phyloP scores from a whole-genome alignment of 768 basidiomycete genomes.

The Rhizopogon sp. region DNA sequence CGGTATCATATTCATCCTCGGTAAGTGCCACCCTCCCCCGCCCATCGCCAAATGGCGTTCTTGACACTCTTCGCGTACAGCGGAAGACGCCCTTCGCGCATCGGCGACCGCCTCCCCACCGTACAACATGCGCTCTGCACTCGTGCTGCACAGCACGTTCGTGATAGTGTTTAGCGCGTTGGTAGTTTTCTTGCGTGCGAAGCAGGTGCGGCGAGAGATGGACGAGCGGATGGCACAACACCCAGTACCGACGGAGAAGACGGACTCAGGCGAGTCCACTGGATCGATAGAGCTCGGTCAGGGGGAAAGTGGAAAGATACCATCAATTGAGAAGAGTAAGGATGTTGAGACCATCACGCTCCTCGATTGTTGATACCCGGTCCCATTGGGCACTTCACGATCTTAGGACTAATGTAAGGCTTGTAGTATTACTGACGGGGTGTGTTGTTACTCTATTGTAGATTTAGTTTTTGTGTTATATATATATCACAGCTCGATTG shows the following conservation, averaged over 20 bases:
- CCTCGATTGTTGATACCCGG: neutral
- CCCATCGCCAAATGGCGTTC: neutral
- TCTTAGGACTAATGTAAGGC: neutral
- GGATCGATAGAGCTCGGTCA: neutral
- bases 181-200: conserved; percentile 52
- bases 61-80: conserved; percentile 28
- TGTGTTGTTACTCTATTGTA: no score
- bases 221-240: conserved; percentile 49
- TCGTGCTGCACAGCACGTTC: conserved; percentile 62
- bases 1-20: conserved; percentile 55
- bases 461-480: no score
- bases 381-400: neutral
- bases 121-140: conserved; percentile 61
- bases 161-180: conserved; percentile 33
- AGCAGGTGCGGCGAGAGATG: conserved; percentile 54
- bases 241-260: neutral
- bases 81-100: conserved; percentile 64
- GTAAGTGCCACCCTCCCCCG: conserved; percentile 31
- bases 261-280: neutral
- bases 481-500: no score
- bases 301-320: conserved; percentile 18
- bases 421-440: no score
- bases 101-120: conserved; percentile 59
- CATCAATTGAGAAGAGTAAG: neutral
- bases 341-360: neutral